Evolutionary conservation across 139 green algal species (phyloP).

Genomic region (Trebouxia sp.): DNA sequence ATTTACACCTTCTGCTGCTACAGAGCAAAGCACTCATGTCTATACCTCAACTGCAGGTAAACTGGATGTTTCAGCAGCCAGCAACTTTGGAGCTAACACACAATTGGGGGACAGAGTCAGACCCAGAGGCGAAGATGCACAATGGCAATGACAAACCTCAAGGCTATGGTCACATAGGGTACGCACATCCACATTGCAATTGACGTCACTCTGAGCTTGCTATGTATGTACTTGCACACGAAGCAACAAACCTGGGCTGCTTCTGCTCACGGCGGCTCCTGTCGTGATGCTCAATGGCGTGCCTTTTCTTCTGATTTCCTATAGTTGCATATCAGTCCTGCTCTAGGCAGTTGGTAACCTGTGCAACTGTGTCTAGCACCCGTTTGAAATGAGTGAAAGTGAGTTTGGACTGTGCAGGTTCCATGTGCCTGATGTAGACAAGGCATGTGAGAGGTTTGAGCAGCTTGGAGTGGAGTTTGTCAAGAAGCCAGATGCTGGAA

Average conservation of each 20-base stretch:
- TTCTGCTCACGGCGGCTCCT: background rate
- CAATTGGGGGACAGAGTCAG: conserved; percentile 88
- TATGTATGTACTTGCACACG: too few relatives aligned
- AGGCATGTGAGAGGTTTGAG: conserved; percentile 76
- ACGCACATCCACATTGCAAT: background rate
- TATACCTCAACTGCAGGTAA: conserved; percentile 36
- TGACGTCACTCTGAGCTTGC: too few relatives aligned
- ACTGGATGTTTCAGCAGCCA: conserved; percentile 55
- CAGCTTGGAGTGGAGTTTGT: conserved; percentile 87
- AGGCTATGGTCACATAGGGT: conserved; percentile 71
- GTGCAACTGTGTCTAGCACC: too few relatives aligned
- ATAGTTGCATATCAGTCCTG: too few relatives aligned
- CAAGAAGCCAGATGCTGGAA: conserved; percentile 88
- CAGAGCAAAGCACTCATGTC: background rate
- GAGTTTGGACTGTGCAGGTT: conserved; percentile 87
- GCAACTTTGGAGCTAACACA: conserved; percentile 82
- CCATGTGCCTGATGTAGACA: conserved; percentile 81
- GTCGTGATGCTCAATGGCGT: background rate
- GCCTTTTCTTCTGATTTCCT: too few relatives aligned
- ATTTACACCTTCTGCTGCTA: background rate
- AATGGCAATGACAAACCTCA: conserved; percentile 84
- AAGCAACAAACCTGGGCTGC: too few relatives aligned
- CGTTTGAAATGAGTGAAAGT: too few relatives aligned
- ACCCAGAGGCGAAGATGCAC: conserved; percentile 79
- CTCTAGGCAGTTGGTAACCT: too few relatives aligned